Percentiles rank a stretch among this genome's conserved stretches.
Conservation (phyloP, 148 eudicot genomes). For the Rhododendron ovatum region DNA sequence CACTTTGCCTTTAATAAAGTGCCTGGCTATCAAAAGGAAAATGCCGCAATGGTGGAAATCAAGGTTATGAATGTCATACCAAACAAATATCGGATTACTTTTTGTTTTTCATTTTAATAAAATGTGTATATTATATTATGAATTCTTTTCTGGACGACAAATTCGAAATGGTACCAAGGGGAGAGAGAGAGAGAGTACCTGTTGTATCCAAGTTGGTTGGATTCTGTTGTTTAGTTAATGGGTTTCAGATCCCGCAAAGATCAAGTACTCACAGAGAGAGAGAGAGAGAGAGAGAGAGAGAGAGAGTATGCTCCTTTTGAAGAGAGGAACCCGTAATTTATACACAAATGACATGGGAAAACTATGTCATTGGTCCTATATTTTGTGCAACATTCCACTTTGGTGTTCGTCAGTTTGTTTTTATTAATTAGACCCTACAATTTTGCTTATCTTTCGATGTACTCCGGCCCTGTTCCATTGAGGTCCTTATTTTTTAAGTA, state of each 20-base stretch:
- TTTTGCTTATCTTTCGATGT: neutral
- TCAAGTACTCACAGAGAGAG: neutral
- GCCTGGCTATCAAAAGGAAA: too few relatives aligned
- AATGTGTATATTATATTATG: too few relatives aligned
- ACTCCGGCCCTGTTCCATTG: neutral
- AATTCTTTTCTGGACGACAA: too few relatives aligned
- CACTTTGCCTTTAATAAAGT: too few relatives aligned
- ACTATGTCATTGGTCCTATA: neutral
- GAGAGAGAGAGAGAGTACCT: neutral
- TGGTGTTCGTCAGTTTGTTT: neutral
- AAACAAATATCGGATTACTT: too few relatives aligned
- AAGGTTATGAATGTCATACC: too few relatives aligned
- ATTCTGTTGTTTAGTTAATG: neutral
- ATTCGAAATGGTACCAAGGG: rapidly evolving
- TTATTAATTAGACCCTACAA: neutral
- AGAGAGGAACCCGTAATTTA: neutral
- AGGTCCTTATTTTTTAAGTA: too few relatives aligned
- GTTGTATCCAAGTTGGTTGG: neutral
- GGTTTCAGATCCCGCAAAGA: neutral
- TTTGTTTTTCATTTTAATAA: too few relatives aligned
- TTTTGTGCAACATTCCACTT: neutral
- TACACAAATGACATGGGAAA: neutral
- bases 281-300: neutral
- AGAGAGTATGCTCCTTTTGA: too few relatives aligned
- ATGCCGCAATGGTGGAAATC: too few relatives aligned